These are phyloP conservation scores for Piromyces sp. DNA, from an alignment of 192 early-diverging fungal genomes.

Conservation along the genomic window DNA sequence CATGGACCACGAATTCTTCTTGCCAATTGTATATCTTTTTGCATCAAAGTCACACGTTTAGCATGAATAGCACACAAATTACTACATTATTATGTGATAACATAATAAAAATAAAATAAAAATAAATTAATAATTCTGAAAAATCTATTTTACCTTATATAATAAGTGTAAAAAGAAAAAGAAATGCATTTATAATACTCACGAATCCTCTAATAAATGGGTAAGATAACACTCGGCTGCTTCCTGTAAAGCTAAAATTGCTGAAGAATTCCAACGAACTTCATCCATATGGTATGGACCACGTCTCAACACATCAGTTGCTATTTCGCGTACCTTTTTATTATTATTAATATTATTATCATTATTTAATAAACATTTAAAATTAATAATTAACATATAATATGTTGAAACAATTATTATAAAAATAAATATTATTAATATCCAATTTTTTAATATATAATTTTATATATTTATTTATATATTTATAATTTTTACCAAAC, in stretches of 20 bases:
- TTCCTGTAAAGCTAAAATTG: slow-evolving; percentile 65
- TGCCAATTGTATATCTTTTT: slow-evolving; percentile 78
- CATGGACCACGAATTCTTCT: slow-evolving; percentile 70
- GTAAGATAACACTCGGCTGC: slow-evolving; percentile 65
- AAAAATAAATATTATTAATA: too few species aligned
- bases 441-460: too few species aligned
- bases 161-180: background rate
- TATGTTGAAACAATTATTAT: too few species aligned
- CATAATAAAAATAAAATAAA: background rate
- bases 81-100: slow-evolving; percentile 7
- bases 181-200: slow-evolving; percentile 14
- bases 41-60: slow-evolving; percentile 86
- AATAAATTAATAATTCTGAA: too few species aligned
- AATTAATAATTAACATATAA: too few species aligned
- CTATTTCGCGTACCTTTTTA: slow-evolving; percentile 50
- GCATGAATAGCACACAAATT: slow-evolving; percentile 87
- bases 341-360: too few species aligned
- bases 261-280: slow-evolving; percentile 54
- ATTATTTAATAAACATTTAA: too few species aligned
- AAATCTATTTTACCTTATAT: background rate
- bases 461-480: too few species aligned
- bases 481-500: slow-evolving; percentile 27
- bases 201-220: slow-evolving; percentile 79
- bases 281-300: slow-evolving; percentile 15
- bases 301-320: slow-evolving; percentile 21